Evolutionary conservation across 2,329 filamentous ascomycete genomes (phyloP), one percentile per base, ranked within the genome.

Genomic region (Chrysoporthe austroafricana): DNA sequence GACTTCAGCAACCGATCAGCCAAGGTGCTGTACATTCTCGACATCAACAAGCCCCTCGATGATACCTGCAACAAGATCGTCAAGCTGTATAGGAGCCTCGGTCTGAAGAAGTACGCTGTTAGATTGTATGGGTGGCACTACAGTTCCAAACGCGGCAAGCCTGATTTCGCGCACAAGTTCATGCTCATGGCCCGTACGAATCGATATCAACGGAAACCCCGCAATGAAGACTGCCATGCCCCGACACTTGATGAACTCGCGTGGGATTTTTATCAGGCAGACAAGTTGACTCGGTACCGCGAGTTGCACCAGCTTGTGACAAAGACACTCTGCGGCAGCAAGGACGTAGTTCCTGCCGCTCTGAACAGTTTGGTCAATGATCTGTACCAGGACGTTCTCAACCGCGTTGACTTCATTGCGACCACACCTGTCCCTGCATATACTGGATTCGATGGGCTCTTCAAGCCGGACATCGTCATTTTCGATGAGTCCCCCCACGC

Each of bases 391-490:
- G 74, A 76, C 1, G 79, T 82, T 0, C 72, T 84, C 0, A 69
- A 69, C 1, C 71, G 76, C 2, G 76, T 80, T 0, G 82, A 84
- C 59, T 83, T 84, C 63, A 75, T 84, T 1, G 81, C 81, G 0
- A 82, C 82, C 0, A 84, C 82, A 0, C 82, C 82, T 0, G 82
- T 83, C 0, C 80, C 81, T 3, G 78, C 80, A 0, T 77, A 75
- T 4, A 77, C 77, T 0, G 71, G 73, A 0, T 81, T 84, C 44
- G 71, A 76, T 0, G 76, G 74, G 2, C 73, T 93, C 7, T 93
- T 94, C 43, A 90, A 91, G 71, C 92, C 93, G 0, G 91, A 96
- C 72, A 89, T 97, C 71, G 88, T 96, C 0, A 94, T 97, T 74
- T 92, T 96, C 70, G 93, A 94, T 56, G 93, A 96, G 76, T 79